These are phyloP conservation scores for Cladophialophora psammophila DNA, from an alignment of 2,329 filamentous ascomycete genomes.

Conservation along the genomic window DNA sequence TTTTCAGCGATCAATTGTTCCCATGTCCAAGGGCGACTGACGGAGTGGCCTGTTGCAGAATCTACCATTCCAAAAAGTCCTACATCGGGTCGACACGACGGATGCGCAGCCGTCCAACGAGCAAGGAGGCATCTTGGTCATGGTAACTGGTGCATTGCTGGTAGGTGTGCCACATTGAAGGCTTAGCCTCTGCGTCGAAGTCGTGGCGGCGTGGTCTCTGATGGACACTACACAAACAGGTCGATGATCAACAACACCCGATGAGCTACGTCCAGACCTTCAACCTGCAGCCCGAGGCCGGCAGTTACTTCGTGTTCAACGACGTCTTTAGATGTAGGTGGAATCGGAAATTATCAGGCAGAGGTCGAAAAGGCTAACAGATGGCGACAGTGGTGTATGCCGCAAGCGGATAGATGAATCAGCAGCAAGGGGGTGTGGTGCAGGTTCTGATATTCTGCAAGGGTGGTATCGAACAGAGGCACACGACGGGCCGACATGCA, in stretches of 20 bases:
- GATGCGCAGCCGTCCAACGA: slow-evolving; percentile 79
- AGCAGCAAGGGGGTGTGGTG: background rate
- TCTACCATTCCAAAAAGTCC: slow-evolving; percentile 81
- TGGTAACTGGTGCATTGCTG: slow-evolving; percentile 85
- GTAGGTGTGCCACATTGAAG: slow-evolving; percentile 68
- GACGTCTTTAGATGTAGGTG: slow-evolving; percentile 71
- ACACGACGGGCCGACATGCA: slow-evolving; percentile 16
- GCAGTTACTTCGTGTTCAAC: slow-evolving; percentile 87
- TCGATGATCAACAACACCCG: slow-evolving; percentile 82
- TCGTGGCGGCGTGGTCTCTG: background rate
- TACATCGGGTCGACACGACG: slow-evolving; percentile 76
- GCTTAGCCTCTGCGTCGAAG: background rate
- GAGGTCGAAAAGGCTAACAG: slow-evolving; percentile 20
- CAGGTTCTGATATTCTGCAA: background rate
- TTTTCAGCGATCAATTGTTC: background rate
- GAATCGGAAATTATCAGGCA: background rate
- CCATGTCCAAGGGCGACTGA: slow-evolving; percentile 11
- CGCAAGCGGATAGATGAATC: slow-evolving; percentile 23
- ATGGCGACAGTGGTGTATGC: slow-evolving; percentile 33
- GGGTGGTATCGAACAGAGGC: slow-evolving; percentile 5
- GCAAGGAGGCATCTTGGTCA: slow-evolving; percentile 76
- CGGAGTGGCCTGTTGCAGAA: slow-evolving; percentile 55
- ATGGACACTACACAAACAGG: slow-evolving; percentile 56
- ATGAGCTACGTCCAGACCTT: slow-evolving; percentile 94
- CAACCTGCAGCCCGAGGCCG: slow-evolving; percentile 76